A percentile compares a stretch with the other conserved stretches of the same genome.
Conservation (phyloP, 2,329 filamentous ascomycete species). For the Claviceps quebecensis region DNA sequence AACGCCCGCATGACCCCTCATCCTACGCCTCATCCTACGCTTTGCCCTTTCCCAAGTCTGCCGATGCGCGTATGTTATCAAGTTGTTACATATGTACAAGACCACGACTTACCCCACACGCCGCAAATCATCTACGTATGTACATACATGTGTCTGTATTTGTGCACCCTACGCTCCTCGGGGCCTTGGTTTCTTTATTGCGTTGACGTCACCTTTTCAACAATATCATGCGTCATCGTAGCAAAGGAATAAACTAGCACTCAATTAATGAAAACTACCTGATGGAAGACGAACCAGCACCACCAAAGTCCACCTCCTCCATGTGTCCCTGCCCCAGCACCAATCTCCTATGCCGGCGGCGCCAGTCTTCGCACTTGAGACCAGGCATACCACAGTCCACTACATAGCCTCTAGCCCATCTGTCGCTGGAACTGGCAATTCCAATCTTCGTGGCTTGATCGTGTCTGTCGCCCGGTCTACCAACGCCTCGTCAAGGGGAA, state of each 20-base stretch:
- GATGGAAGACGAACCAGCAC: not conserved
- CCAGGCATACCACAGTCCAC: not conserved
- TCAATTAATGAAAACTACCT: conserved; percentile 3
- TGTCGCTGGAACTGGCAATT: too few relatives aligned
- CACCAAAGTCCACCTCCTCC: not conserved
- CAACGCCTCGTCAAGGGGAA: not conserved
- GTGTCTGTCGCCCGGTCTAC: not conserved
- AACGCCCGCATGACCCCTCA: too few relatives aligned
- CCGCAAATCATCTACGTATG: too few relatives aligned
- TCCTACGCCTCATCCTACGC: too few relatives aligned
- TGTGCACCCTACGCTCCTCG: not conserved
- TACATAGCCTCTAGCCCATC: not conserved
- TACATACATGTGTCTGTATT: too few relatives aligned
- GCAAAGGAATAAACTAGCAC: conserved; percentile 5
- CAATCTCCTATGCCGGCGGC: not conserved
- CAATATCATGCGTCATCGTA: not conserved
- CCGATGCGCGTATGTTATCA: too few relatives aligned
- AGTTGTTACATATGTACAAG: too few relatives aligned
- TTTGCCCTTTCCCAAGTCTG: too few relatives aligned
- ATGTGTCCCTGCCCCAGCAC: not conserved
- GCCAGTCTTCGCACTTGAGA: not conserved
- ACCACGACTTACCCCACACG: too few relatives aligned
- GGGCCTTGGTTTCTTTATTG: too few relatives aligned
- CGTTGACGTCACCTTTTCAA: not conserved
- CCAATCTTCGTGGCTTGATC: not conserved